Percentiles rank a stretch among this genome's conserved stretches.
Evolutionary conservation across 108 stramenopile genomes (phyloP).

Genomic region (Skeletonema grethae): DNA sequence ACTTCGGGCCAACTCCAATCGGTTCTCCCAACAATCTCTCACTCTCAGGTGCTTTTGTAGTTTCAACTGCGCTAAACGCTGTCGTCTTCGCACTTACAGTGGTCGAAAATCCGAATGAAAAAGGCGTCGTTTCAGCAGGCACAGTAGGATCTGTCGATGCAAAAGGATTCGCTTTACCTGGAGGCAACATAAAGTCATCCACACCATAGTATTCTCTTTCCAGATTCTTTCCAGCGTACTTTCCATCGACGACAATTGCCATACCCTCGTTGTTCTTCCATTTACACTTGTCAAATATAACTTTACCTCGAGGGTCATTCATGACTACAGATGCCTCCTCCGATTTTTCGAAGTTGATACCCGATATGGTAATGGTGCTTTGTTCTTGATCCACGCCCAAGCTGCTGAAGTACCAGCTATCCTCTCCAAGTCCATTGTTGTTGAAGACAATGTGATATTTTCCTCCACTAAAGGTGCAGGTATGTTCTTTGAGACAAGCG

Average conservation of each 20-base stretch:
- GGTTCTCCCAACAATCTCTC: neutral
- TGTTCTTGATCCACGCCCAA: neutral
- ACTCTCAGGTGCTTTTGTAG: neutral
- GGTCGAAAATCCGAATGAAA: neutral
- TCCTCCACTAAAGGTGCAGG: neutral
- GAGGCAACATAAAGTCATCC: neutral
- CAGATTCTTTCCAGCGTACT: conserved; percentile 10
- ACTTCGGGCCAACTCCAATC: neutral
- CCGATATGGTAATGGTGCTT: conserved; percentile 12
- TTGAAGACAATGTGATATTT: neutral
- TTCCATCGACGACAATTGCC: conserved; percentile 33
- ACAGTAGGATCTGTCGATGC: neutral
- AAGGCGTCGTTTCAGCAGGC: neutral
- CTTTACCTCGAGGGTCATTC: conserved; percentile 44
- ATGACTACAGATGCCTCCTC: conserved; percentile 24
- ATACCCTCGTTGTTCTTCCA: conserved; percentile 28
- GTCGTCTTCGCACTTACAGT: neutral
- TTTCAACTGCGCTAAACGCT: neutral
- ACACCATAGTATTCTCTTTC: neutral
- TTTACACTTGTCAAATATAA: conserved; percentile 26
- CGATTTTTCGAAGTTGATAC: conserved; percentile 30
- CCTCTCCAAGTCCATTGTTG: neutral
- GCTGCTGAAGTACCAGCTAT: neutral
- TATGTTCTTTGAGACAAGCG: neutral
- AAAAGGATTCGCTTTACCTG: neutral